Percentiles rank a stretch among this genome's conserved stretches.
phyloP scores from a whole-genome alignment of 495 filamentous ascomycete genomes.

The Podospora pseudoanserina region DNA sequence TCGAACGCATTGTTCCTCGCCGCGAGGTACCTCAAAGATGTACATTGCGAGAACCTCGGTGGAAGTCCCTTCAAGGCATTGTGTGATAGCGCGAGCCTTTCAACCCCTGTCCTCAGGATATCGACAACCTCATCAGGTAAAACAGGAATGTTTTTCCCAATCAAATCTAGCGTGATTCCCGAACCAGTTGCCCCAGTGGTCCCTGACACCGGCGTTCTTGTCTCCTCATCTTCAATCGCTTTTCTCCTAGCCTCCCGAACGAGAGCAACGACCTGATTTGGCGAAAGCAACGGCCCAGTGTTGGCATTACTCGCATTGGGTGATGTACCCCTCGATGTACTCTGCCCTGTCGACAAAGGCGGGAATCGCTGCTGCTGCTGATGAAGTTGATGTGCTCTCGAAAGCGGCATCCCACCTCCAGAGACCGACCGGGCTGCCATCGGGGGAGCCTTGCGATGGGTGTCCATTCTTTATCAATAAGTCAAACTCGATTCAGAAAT shows the following conservation, averaged over 20 bases:
- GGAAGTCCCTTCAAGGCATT: slow-evolving; percentile 70
- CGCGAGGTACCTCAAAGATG: slow-evolving; percentile 74
- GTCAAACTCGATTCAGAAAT: too few relatives aligned
- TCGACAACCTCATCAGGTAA: slow-evolving; percentile 76
- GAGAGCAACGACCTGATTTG: slow-evolving; percentile 38
- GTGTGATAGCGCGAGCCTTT: slow-evolving; percentile 74
- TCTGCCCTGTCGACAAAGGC: neutral
- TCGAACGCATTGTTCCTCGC: slow-evolving; percentile 71
- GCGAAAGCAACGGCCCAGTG: slow-evolving; percentile 21
- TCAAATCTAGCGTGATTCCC: slow-evolving; percentile 69
- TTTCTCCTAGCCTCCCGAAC: slow-evolving; percentile 55
- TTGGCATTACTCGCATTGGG: neutral
- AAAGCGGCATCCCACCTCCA: neutral
- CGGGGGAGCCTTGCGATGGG: neutral
- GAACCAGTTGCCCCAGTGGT: slow-evolving; percentile 58
- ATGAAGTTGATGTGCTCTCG: neutral
- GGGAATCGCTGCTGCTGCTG: neutral
- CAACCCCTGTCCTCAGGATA: slow-evolving; percentile 74
- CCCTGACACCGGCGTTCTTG: slow-evolving; percentile 51
- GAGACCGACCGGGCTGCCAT: neutral
- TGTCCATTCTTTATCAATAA: neutral
- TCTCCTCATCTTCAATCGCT: slow-evolving; percentile 49
- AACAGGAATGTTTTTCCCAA: slow-evolving; percentile 62
- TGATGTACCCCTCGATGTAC: neutral
- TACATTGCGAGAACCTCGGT: slow-evolving; percentile 66